Evolutionary conservation across 768 basidiomycete genomes (phyloP), one percentile per base, ranked within the genome.

Genomic region (Austroboletus eburneus): DNA sequence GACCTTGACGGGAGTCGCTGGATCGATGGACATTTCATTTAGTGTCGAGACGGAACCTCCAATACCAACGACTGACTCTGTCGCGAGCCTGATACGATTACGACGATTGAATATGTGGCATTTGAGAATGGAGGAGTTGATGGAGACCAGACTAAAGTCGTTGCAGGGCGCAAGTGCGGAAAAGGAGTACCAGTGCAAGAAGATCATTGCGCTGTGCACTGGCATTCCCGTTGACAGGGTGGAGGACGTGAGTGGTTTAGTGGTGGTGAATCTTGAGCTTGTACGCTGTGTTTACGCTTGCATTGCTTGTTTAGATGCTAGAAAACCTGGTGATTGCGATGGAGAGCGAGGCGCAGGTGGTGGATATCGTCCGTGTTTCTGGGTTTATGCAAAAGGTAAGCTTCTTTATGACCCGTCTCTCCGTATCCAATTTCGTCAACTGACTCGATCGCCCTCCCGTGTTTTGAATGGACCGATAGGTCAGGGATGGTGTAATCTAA

Each of bases 181-280:
- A 69, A 91, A 87, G 68, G 89, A 93, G 62, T 85, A 87, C 57
- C 85, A 92, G 66, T 95, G 90, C 71, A 85, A 88, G 69, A 93
- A 83, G 69, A 84, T 98, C 50, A 85, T 99, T 21, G 83, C 91
- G 13, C 70, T 93, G 34, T 94, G 91, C 64, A 88, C 91, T 4
- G 87, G 88, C 18, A 83, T 93, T 39, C 80, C 87, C 2, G 75
- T 88, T 37, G 91, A 95, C 57, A 83, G 85, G 65, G 87, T 98
- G 42, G 95, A 96, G 64, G 83, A 83, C 61, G 93, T 94, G 64
- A 75, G 85, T 77, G n/a, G 34, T 42, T 37, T 46, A 49, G 51
- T 43, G 55, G 46, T 44, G 44, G 41, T 44, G 46, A 37, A 46
- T 47, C 22, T 49, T 46, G 48, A 39, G 39, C 36, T 30, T 51